Evolutionary conservation across 73 alveolate genomes (phyloP).

Genomic region (Paramecium biaurelia): DNA sequence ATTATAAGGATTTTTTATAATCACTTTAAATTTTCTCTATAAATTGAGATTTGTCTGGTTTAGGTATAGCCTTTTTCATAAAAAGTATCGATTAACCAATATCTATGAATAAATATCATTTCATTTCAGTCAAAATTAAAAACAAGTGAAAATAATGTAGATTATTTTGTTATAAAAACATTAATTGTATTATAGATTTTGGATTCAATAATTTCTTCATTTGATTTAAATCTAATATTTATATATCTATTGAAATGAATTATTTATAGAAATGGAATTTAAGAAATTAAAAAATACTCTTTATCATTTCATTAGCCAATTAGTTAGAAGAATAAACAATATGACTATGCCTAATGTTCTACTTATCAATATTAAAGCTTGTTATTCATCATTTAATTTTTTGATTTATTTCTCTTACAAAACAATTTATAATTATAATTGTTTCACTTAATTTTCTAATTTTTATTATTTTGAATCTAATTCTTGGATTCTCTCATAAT

Average conservation of each 20-base stretch:
- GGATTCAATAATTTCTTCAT: too few species aligned
- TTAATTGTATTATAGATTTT: neutral
- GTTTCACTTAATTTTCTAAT: neutral
- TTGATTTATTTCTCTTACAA: neutral
- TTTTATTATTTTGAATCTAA: neutral
- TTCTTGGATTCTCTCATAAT: neutral
- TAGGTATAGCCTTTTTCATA: too few species aligned
- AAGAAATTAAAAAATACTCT: neutral
- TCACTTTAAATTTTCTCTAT: too few species aligned
- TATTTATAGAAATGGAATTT: neutral
- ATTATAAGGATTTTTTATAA: too few species aligned
- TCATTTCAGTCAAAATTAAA: too few species aligned
- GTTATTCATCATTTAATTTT: neutral
- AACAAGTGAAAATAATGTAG: too few species aligned
- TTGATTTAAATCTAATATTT: neutral
- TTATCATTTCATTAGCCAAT: slow-evolving; percentile 32
- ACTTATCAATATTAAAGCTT: neutral
- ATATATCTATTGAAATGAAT: neutral
- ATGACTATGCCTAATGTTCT: neutral
- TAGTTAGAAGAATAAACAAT: neutral
- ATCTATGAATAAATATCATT: too few species aligned
- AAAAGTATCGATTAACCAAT: too few species aligned
- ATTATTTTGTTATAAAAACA: too few species aligned
- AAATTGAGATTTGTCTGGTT: too few species aligned
- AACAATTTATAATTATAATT: neutral